Conservation (phyloP, 192 early-diverging fungal species). For the Mortierella hygrophila region DNA sequence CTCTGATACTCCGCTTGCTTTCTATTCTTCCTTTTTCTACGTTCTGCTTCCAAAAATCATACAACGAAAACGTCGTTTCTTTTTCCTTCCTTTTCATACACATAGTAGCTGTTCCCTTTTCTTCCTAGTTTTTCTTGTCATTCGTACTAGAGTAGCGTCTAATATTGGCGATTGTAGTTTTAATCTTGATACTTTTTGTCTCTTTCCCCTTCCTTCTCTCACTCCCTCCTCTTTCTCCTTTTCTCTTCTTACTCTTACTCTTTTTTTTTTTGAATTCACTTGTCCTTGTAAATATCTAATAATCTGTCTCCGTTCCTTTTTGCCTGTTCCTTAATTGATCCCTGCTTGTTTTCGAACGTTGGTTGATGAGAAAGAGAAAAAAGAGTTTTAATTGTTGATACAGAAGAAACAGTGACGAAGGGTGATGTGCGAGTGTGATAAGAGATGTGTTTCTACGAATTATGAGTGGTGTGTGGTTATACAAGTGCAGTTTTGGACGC, state of each 20-base stretch:
- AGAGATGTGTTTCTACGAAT: not conserved
- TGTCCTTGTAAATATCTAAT: slow-evolving; percentile 5
- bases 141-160: slow-evolving; percentile 1
- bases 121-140: not conserved
- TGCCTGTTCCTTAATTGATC: not conserved
- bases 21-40: not conserved
- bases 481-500: not conserved
- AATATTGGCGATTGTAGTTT: not conserved
- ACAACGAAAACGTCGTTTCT: not conserved
- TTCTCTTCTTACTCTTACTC: not conserved
- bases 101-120: not conserved
- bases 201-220: not conserved
- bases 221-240: not conserved
- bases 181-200: not conserved
- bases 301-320: not conserved
- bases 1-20: not conserved
- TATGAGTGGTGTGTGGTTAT: not conserved
- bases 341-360: not conserved
- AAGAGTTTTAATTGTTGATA: not conserved
- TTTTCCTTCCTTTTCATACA: not conserved
- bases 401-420: not conserved
- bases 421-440: not conserved
- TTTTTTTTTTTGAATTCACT: not conserved
- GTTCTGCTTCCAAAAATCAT: not conserved
- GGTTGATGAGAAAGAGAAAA: not conserved